A percentile compares a stretch with the other conserved stretches of the same genome.
Evolutionary conservation across 805 yeast genomes (phyloP).

Genomic region (Allodekkera sacchari): DNA sequence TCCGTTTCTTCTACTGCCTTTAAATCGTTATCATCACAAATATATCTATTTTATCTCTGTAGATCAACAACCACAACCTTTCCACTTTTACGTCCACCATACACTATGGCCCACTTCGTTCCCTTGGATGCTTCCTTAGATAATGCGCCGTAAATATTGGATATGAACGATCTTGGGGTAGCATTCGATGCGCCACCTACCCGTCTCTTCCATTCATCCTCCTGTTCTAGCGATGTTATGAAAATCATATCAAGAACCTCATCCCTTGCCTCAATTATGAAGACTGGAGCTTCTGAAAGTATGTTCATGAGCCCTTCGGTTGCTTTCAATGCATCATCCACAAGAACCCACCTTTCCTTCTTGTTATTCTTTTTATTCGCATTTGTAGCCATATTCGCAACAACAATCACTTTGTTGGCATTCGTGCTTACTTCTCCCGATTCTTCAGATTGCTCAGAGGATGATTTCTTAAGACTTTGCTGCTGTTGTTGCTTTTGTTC

Average conservation of each 20-base stretch:
- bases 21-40: no score
- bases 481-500: background rate
- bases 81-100: constrained; percentile 74
- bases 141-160: constrained; percentile 63
- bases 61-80: constrained; percentile 61
- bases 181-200: constrained; percentile 78
- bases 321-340: constrained; percentile 62
- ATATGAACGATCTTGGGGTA: constrained; percentile 71
- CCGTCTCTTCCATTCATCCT: constrained; percentile 77
- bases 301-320: constrained; percentile 44
- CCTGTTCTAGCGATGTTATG: constrained; percentile 63
- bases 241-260: constrained; percentile 81
- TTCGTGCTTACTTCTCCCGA: background rate
- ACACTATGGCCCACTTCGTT: constrained; percentile 65
- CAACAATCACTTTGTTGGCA: constrained; percentile 51
- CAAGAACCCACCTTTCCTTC: constrained; percentile 68
- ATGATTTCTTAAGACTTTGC: background rate
- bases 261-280: constrained; percentile 72
- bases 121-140: constrained; percentile 68
- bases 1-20: no score
- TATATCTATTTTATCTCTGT: constrained; percentile 31
- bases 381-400: constrained; percentile 75
- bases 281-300: constrained; percentile 60
- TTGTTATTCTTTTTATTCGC: constrained; percentile 69
- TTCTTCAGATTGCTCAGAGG: constrained; percentile 2